Evolutionary conservation across 106 monocot species (phyloP).

Genomic region (Dioscorea zingiberensis): DNA sequence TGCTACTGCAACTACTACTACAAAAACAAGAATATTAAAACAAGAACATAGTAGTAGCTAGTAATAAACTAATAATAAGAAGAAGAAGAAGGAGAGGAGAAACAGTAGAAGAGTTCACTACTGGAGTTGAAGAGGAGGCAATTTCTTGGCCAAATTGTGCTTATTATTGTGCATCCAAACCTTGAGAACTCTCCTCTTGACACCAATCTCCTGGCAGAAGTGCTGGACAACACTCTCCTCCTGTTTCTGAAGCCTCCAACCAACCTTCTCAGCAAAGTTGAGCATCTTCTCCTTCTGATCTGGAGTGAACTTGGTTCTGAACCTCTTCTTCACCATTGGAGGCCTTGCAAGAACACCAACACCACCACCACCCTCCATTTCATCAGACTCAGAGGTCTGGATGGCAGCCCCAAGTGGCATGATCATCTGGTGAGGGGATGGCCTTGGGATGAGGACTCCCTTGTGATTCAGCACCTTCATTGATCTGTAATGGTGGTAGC

Average conservation of each 20-base stretch:
- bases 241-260: constrained; percentile 43
- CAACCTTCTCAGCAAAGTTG: not conserved
- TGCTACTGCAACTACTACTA: not conserved
- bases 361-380: constrained; percentile 43
- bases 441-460: constrained; percentile 19
- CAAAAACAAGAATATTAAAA: not conserved
- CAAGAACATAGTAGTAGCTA: not conserved
- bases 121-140: constrained; percentile 2
- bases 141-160: constrained; percentile 29
- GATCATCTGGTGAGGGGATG: constrained; percentile 30
- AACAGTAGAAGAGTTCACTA: not conserved
- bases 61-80: too few species aligned
- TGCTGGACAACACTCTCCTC: constrained; percentile 43
- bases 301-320: constrained; percentile 12
- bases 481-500: constrained; percentile 15
- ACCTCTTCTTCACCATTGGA: constrained; percentile 30
- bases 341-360: not conserved
- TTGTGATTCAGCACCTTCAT: constrained; percentile 20
- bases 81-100: too few species aligned
- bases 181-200: constrained; percentile 54
- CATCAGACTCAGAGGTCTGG: constrained; percentile 32
- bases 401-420: constrained; percentile 36
- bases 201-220: constrained; percentile 55
- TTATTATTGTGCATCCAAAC: constrained; percentile 86
- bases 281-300: constrained; percentile 12